Base-by-base conservation (phyloP, 805 yeast species). In the Saccharomycopsis sp. region DNA sequence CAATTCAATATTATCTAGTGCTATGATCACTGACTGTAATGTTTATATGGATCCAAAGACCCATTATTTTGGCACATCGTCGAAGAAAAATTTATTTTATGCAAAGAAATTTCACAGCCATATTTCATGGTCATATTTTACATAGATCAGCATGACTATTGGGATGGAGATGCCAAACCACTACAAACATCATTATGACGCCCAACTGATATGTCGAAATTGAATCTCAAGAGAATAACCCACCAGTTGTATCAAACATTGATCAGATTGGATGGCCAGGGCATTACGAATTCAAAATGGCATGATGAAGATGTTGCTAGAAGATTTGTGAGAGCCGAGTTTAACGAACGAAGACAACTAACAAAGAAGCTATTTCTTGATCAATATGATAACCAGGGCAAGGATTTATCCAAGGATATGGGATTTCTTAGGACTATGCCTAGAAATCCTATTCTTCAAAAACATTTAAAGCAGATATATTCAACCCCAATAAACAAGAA, bases 301-400 rank as follows among this genome's bases (percentile, higher is more conserved):
- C 38, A 12, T 5, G 38, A 29, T 29, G 38, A 29, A 5, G 38
- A 29, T 5, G 38, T 29, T 29, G 38, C 38, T 12, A 29, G 12
- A 7, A 29, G 12, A 12, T 29, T 29, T 29, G 38, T 29, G 5
- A 29, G 38, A 29, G 38, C 49, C 3, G 49, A 44, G 19, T 44
- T 17, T 17, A 44, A 17, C 12, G 49, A 44, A 17, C 19, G 49
- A 17, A 44, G 49, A 44, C 22, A 44, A 17, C 22, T 44, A 44
- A n/a, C 49, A 44, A n/a, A 44, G 49, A 44, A 44, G 22, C 22
- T 44, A 12, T 44, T 44, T 44, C 49, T 44, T 19, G 49, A 44
- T 17, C 49, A 44, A 44, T 44, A 44, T 44, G 49, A 44, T 44
- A 44, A 44, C 22, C 19, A 44, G 49, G 49, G 49, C 5, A 44